Conservation (phyloP, 164 flowering plant species). For the Houttuynia cordata region DNA sequence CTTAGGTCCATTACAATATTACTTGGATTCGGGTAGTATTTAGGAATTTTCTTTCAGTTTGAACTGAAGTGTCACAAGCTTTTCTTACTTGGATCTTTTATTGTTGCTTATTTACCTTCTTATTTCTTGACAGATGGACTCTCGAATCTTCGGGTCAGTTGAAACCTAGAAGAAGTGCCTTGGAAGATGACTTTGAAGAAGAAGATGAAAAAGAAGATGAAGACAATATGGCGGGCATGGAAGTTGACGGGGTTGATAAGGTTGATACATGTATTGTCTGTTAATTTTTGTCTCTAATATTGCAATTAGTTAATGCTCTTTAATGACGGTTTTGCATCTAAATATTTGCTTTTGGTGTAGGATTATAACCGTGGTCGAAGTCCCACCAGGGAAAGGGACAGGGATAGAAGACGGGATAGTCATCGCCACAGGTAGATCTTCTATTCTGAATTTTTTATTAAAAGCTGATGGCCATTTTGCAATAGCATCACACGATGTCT, state of each 20-base stretch:
- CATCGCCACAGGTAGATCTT: slow-evolving; percentile 66
- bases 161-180: slow-evolving; percentile 88
- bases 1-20: too few relatives aligned
- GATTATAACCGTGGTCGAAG: slow-evolving; percentile 75
- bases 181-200: slow-evolving; percentile 99
- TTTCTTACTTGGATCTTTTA: neutral
- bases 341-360: slow-evolving; percentile 18
- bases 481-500: neutral
- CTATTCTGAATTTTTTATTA: neutral
- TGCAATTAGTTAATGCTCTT: neutral
- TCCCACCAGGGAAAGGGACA: slow-evolving; percentile 77
- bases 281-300: neutral
- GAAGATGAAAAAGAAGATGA: slow-evolving; percentile 94
- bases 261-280: slow-evolving; percentile 16
- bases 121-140: slow-evolving; percentile 44
- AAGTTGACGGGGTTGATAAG: slow-evolving; percentile 50
- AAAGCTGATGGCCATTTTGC: neutral
- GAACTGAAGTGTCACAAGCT: neutral
- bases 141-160: slow-evolving; percentile 63
- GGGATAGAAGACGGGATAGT: slow-evolving; percentile 80
- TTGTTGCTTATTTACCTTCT: neutral
- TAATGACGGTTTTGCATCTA: neutral
- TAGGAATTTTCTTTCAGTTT: neutral
- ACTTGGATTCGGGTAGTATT: too few relatives aligned
- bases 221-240: slow-evolving; percentile 46